These are phyloP conservation scores for Spiromastix sp. DNA, from an alignment of 2,329 filamentous ascomycete species.

Conservation along the genomic window DNA sequence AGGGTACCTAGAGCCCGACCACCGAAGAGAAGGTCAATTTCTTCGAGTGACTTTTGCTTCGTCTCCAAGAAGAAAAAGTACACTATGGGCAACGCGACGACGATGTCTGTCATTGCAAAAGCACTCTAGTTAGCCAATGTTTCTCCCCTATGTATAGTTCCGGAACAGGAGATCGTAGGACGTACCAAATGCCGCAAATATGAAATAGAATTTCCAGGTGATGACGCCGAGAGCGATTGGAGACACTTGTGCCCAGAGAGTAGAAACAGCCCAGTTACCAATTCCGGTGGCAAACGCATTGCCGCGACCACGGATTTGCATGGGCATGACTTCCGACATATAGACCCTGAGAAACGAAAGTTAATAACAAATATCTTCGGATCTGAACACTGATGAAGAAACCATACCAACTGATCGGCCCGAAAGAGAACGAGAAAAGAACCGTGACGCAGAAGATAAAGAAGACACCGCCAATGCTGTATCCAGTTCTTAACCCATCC, in stretches of 20 bases:
- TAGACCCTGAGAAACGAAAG: no score
- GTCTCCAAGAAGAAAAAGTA: conserved; percentile 46
- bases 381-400: not conserved
- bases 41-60: conserved; percentile 44
- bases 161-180: no score
- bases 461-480: conserved; percentile 52
- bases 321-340: conserved; percentile 56
- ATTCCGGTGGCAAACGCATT: conserved; percentile 29
- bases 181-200: conserved; percentile 39
- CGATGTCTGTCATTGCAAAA: no score
- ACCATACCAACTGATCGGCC: conserved; percentile 32
- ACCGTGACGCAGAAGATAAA: conserved; percentile 55
- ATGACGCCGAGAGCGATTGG: conserved; percentile 24
- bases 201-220: conserved; percentile 29
- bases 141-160: no score
- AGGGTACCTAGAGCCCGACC: conserved; percentile 22
- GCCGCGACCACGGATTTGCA: conserved; percentile 52
- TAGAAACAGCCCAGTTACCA: conserved; percentile 31
- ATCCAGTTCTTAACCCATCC: conserved; percentile 26
- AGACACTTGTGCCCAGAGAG: conserved; percentile 45
- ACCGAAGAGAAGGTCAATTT: conserved; percentile 49
- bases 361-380: not conserved
- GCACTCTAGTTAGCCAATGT: no score
- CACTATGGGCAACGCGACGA: conserved; percentile 34
- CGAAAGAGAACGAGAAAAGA: conserved; percentile 51